Percentiles rank a stretch among this genome's conserved stretches.
Conservation (phyloP, 1,284 basidiomycete genomes). For the Malassezia pachydermatis region DNA sequence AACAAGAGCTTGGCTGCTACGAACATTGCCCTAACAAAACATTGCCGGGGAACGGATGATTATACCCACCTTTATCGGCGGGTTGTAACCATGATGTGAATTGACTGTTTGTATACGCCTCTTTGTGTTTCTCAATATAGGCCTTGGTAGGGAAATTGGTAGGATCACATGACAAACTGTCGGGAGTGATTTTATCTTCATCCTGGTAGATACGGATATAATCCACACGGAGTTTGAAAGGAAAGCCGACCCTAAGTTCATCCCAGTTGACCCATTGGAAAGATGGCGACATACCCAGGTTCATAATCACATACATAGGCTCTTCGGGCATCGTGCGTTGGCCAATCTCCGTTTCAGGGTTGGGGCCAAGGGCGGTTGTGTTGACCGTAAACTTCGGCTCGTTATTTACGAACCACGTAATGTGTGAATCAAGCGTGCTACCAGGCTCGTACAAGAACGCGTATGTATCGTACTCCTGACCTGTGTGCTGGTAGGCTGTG, state of each 20-base stretch:
- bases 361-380: constrained; percentile 61
- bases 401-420: constrained; percentile 27
- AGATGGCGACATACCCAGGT: constrained; percentile 32
- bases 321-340: constrained; percentile 62
- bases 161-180: constrained; percentile 49
- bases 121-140: constrained; percentile 40
- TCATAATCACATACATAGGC: constrained; percentile 37
- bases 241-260: neutral
- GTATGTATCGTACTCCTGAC: constrained; percentile 48
- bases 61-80: constrained; percentile 25
- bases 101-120: constrained; percentile 40
- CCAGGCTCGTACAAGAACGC: constrained; percentile 55
- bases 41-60: constrained; percentile 25
- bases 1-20: constrained; percentile 7
- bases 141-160: constrained; percentile 35
- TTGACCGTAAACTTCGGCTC: constrained; percentile 52
- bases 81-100: constrained; percentile 35
- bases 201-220: constrained; percentile 38
- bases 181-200: constrained; percentile 23
- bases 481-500: constrained; percentile 28
- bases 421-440: constrained; percentile 19
- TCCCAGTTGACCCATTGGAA: constrained; percentile 26
- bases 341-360: constrained; percentile 59
- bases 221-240: constrained; percentile 24
- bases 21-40: constrained; percentile 24